These are phyloP conservation scores for Colletotrichum spinosum DNA, from an alignment of 2,329 filamentous ascomycete species.

Conservation along the genomic window DNA sequence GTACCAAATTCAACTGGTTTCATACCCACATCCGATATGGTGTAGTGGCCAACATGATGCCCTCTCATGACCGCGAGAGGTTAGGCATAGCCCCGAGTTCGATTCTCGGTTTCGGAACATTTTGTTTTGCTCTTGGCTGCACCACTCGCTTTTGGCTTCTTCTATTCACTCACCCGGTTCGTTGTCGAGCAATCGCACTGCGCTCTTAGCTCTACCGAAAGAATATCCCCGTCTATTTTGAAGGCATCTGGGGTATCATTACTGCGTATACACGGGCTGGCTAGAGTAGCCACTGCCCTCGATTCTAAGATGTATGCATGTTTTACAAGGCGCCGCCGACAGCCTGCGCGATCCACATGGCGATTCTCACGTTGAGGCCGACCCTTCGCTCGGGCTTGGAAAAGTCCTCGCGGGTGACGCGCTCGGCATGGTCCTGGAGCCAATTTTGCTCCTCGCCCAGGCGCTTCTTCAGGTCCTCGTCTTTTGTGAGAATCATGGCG, in stretches of 20 bases:
- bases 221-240: too few relatives aligned
- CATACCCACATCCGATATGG: conserved; percentile 28
- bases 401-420: conserved; percentile 82
- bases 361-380: conserved; percentile 83
- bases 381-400: conserved; percentile 85
- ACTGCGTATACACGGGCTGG: background rate
- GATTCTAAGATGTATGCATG: background rate
- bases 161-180: background rate
- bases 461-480: conserved; percentile 76
- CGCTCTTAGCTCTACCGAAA: too few relatives aligned
- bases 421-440: conserved; percentile 79
- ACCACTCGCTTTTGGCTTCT: background rate
- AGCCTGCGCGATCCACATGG: conserved; percentile 92
- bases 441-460: conserved; percentile 85
- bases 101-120: conserved; percentile 35
- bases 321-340: conserved; percentile 86
- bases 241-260: conserved; percentile 21
- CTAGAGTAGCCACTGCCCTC: too few relatives aligned
- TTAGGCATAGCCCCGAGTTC: conserved; percentile 36
- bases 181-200: background rate
- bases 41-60: conserved; percentile 38
- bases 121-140: background rate
- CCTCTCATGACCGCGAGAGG: conserved; percentile 21
- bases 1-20: too few relatives aligned
- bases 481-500: conserved; percentile 83